Conservation (phyloP, 805 yeast genomes). For the Candida argentea region DNA sequence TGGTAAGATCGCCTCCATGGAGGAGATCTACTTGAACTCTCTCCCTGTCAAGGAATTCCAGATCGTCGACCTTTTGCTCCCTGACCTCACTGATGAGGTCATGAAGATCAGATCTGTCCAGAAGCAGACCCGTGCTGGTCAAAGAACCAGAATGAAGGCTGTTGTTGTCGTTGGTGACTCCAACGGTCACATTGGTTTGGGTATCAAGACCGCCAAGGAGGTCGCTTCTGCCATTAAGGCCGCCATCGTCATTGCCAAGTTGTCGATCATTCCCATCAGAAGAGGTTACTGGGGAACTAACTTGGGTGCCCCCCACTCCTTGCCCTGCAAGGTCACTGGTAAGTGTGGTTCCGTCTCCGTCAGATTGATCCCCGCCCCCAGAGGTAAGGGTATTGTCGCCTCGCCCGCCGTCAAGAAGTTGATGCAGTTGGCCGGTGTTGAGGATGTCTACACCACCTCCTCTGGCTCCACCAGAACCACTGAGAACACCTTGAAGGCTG, state of each 20-base stretch:
- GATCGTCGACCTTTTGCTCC: constrained; percentile 93
- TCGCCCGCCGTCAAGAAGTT: constrained; percentile 99
- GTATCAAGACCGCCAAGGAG: constrained; percentile 99
- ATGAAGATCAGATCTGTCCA: constrained; percentile 99
- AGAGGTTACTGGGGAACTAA: constrained; percentile 99
- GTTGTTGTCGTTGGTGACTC: constrained; percentile 99
- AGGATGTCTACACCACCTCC: constrained; percentile 98
- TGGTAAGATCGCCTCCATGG: constrained; percentile 92
- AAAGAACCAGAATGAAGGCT: constrained; percentile 99
- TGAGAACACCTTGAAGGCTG: constrained; percentile 99
- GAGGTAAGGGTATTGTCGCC: constrained; percentile 99
- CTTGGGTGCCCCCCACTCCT: constrained; percentile 99
- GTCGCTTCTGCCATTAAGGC: constrained; percentile 99
- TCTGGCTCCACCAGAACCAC: constrained; percentile 99
- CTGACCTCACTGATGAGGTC: constrained; percentile 94
- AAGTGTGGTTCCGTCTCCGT: constrained; percentile 99
- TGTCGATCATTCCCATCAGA: constrained; percentile 98
- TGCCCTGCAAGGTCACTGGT: constrained; percentile 97
- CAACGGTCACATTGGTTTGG: constrained; percentile 99
- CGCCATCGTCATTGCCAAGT: constrained; percentile 98
- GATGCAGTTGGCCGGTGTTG: constrained; percentile 98
- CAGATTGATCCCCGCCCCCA: constrained; percentile 99
- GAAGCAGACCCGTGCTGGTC: constrained; percentile 99
- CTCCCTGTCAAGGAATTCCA: constrained; percentile 99
- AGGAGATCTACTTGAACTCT: constrained; percentile 98